phyloP scores from a whole-genome alignment of 75 land plant species.

The Pinus albicaulis region DNA sequence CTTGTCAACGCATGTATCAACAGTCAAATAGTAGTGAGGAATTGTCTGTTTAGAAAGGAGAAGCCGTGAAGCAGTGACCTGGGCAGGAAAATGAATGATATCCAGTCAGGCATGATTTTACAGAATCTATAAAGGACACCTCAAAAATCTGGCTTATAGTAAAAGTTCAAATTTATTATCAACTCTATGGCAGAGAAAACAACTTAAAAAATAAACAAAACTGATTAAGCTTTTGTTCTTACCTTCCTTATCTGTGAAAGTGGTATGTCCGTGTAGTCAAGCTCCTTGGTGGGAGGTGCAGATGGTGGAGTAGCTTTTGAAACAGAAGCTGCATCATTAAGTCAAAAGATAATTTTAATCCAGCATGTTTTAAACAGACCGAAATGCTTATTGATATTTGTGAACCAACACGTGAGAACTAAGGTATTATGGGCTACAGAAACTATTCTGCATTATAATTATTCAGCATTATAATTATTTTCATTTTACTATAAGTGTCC shows the following conservation, averaged over 20 bases:
- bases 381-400: not conserved
- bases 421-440: not conserved
- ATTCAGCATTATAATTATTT: not conserved
- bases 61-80: slow-evolving; percentile 94
- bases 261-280: slow-evolving; percentile 82
- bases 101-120: not conserved
- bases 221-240: not conserved
- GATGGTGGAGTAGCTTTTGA: slow-evolving; percentile 24
- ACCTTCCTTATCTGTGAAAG: slow-evolving; percentile 93
- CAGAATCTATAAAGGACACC: not conserved
- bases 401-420: not conserved
- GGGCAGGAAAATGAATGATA: slow-evolving; percentile 11
- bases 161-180: not conserved
- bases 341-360: not conserved
- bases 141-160: not conserved
- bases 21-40: slow-evolving; percentile 97
- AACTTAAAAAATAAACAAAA: not conserved
- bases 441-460: not conserved
- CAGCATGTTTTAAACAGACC: not conserved
- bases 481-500: too few relatives aligned
- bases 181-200: not conserved
- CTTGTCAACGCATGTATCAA: slow-evolving; percentile 97
- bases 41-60: slow-evolving; percentile 94
- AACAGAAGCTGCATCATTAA: slow-evolving; percentile 29
- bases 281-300: slow-evolving; percentile 14